Evolutionary conservation across 192 early-diverging fungal species (phyloP).

Genomic region (Spinellus fusiger): DNA sequence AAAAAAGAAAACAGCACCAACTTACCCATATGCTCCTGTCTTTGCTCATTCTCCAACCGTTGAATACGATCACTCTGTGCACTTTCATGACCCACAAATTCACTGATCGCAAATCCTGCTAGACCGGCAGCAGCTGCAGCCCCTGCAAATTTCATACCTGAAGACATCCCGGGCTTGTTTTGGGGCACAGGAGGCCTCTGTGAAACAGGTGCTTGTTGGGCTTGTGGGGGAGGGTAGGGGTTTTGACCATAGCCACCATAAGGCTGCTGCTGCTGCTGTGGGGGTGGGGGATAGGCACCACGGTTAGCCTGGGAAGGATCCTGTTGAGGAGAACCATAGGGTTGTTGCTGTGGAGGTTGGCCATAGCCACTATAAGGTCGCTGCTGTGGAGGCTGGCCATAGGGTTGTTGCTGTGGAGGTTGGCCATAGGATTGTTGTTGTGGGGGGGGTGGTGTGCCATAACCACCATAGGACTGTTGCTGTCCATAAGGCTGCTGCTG

Average conservation of each 20-base stretch:
- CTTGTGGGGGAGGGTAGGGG: neutral
- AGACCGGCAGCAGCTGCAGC: constrained; percentile 19
- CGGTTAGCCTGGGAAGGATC: neutral
- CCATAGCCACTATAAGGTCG: constrained; percentile 4
- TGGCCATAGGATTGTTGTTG: constrained; percentile 1
- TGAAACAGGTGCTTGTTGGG: neutral
- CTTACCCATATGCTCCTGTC: constrained; percentile 8
- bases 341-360: constrained; percentile 7
- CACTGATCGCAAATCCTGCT: constrained; percentile 27
- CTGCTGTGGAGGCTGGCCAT: constrained; percentile 5
- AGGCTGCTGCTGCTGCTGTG: neutral
- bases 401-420: constrained; percentile 1
- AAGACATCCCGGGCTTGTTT: constrained; percentile 12
- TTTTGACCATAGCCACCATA: neutral
- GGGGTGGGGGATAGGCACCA: neutral
- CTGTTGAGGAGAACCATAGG: neutral
- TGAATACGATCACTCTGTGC: constrained; percentile 22
- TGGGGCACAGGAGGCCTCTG: neutral
- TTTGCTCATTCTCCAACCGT: constrained; percentile 21
- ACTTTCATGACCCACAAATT: constrained; percentile 26
- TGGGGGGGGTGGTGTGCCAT: constrained; percentile 1
- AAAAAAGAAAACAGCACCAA: neutral
- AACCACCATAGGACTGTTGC: neutral
- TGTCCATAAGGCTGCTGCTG: constrained; percentile 6
- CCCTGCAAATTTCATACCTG: constrained; percentile 24